Conservation (phyloP, 2,329 filamentous ascomycete species). For the Sarocladiaceae sp. region DNA sequence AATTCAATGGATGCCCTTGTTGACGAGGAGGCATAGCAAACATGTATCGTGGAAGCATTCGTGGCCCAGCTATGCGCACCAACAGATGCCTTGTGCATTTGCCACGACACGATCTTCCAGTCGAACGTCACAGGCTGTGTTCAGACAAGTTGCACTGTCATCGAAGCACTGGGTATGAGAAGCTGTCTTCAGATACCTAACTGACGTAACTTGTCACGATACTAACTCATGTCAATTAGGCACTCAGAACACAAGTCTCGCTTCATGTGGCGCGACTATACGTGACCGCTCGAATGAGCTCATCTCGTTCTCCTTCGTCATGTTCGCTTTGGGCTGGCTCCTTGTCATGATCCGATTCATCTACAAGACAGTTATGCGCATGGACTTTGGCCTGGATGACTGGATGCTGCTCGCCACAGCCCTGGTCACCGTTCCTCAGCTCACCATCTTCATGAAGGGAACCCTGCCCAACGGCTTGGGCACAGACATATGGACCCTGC, state of each 20-base stretch:
- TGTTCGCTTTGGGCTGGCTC: slow-evolving; percentile 27
- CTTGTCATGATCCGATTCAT: too few relatives aligned
- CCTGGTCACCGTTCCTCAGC: slow-evolving; percentile 21
- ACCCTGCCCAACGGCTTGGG: slow-evolving; percentile 31
- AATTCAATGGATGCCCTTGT: not conserved
- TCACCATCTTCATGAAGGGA: slow-evolving; percentile 22
- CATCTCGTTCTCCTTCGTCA: slow-evolving; percentile 21
- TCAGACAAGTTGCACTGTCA: slow-evolving; percentile 11
- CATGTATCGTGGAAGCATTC: not conserved
- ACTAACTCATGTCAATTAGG: slow-evolving; percentile 9
- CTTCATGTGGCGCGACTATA: slow-evolving; percentile 17
- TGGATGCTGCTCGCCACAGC: slow-evolving; percentile 23
- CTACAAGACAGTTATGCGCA: slow-evolving; percentile 31
- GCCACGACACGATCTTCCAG: not conserved
- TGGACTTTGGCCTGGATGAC: slow-evolving; percentile 30
- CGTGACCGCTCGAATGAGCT: slow-evolving; percentile 25
- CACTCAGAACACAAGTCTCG: slow-evolving; percentile 20
- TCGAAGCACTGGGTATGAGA: slow-evolving; percentile 14
- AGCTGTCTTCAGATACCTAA: not conserved
- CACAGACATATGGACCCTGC: slow-evolving; percentile 39
- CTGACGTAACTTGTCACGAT: not conserved
- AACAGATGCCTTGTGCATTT: not conserved
- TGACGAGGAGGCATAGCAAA: not conserved
- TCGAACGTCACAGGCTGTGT: slow-evolving; percentile 10
- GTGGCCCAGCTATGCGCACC: not conserved